These are phyloP conservation scores for Podospora comata DNA, from an alignment of 495 filamentous ascomycete species.

Conservation along the genomic window DNA sequence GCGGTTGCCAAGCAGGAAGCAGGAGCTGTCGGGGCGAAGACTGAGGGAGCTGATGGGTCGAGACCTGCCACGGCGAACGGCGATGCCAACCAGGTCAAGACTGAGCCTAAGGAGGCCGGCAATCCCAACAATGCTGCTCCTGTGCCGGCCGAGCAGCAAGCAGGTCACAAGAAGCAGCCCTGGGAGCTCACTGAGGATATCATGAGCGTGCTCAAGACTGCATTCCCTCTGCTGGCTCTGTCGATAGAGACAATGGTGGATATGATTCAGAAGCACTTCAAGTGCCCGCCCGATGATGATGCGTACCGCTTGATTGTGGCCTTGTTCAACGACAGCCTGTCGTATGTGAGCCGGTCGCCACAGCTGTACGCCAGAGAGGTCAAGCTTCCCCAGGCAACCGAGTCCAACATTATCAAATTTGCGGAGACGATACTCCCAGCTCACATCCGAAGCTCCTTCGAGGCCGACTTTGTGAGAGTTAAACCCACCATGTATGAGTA, in stretches of 20 bases:
- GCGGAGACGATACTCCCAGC: conserved; percentile 91
- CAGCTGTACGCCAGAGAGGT: conserved; percentile 82
- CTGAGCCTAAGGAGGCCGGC: conserved; percentile 41
- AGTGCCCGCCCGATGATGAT: conserved; percentile 96
- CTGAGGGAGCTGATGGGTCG: conserved; percentile 26
- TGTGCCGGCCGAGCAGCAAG: conserved; percentile 34
- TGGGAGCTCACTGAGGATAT: conserved; percentile 98
- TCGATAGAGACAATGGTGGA: conserved; percentile 99
- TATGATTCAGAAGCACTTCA: conserved; percentile 97
- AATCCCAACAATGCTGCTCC: conserved; percentile 33
- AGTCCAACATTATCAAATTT: conserved; percentile 93
- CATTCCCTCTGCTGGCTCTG: conserved; percentile 88
- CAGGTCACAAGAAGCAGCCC: conserved; percentile 65
- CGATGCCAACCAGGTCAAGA: conserved; percentile 39
- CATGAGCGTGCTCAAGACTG: conserved; percentile 88
- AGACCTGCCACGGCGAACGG: conserved; percentile 50
- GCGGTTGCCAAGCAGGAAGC: conserved; percentile 47
- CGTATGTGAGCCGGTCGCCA: conserved; percentile 84
- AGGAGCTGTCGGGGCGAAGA: conserved; percentile 26
- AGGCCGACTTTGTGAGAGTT: conserved; percentile 87
- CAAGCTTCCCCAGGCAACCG: conserved; percentile 83
- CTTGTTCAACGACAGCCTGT: conserved; percentile 86
- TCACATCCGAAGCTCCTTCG: conserved; percentile 91
- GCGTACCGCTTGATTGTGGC: conserved; percentile 97
- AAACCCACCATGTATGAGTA: conserved; percentile 97